These are phyloP conservation scores for Hysterangium stoloniferum DNA, from an alignment of 768 basidiomycete species.

Conservation along the genomic window DNA sequence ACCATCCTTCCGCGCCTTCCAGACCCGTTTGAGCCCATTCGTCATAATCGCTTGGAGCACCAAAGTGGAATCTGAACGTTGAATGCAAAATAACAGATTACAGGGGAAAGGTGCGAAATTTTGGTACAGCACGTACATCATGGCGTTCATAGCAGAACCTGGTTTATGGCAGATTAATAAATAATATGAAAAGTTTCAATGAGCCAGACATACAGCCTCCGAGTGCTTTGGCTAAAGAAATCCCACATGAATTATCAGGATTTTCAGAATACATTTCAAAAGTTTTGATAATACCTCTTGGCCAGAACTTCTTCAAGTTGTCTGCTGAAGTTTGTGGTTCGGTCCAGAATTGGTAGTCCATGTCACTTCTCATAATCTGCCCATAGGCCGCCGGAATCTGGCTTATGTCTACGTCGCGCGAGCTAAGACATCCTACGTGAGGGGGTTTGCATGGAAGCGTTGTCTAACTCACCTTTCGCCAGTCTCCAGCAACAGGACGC, in stretches of 20 bases:
- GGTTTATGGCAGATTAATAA: neutral
- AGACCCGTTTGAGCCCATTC: slow-evolving; percentile 11
- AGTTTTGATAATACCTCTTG: slow-evolving; percentile 4
- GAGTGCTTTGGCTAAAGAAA: slow-evolving; percentile 4
- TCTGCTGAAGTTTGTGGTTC: neutral
- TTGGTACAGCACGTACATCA: slow-evolving; percentile 5
- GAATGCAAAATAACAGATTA: neutral
- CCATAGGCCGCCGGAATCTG: neutral
- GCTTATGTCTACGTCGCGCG: neutral
- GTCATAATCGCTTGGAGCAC: slow-evolving; percentile 15
- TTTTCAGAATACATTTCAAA: neutral
- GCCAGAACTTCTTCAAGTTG: slow-evolving; percentile 2
- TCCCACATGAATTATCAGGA: neutral
- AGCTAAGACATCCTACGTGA: neutral
- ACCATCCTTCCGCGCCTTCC: slow-evolving; percentile 13
- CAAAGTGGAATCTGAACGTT: slow-evolving; percentile 9
- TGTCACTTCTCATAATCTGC: neutral
- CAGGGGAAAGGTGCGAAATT: neutral
- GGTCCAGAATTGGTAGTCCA: slow-evolving; percentile 1
- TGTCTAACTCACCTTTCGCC: slow-evolving; percentile 22
- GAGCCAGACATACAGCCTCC: slow-evolving; percentile 7
- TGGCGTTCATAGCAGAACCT: slow-evolving; percentile 11
- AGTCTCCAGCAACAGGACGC: slow-evolving; percentile 36
- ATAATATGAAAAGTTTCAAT: neutral
- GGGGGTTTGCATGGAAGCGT: neutral